Evolutionary conservation across 2,329 filamentous ascomycete genomes (phyloP).

Genomic region (Sclerotinia spermophila): DNA sequence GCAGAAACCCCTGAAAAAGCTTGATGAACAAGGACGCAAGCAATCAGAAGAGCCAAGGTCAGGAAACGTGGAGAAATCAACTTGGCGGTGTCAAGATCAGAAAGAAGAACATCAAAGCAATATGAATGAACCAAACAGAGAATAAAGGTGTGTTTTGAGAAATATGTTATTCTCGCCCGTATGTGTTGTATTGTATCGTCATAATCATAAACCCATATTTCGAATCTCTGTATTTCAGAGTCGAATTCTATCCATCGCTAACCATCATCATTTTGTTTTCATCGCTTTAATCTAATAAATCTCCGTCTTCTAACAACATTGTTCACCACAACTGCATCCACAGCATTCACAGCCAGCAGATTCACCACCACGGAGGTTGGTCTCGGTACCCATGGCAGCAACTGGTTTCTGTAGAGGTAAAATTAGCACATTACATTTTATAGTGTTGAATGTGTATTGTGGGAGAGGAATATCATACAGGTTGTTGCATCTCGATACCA

Average conservation of each 20-base stretch:
- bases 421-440: slow-evolving; percentile 5
- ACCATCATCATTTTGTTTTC: not conserved
- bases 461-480: slow-evolving; percentile 26
- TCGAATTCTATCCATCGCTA: slow-evolving; percentile 2
- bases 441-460: not conserved
- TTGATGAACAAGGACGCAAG: not conserved
- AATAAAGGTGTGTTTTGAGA: not conserved
- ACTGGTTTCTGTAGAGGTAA: slow-evolving; percentile 22
- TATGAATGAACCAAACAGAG: not conserved
- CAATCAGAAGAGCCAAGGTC: not conserved
- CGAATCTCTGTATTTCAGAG: not conserved
- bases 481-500: slow-evolving; percentile 30
- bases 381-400: slow-evolving; percentile 19
- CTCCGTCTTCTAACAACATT: slow-evolving; percentile 19
- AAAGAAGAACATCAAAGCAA: not conserved
- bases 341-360: slow-evolving; percentile 19
- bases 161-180: not conserved
- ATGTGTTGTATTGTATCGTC: not conserved
- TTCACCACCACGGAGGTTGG: slow-evolving; percentile 24
- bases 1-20: not conserved
- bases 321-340: slow-evolving; percentile 23
- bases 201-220: not conserved
- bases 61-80: slow-evolving; percentile 7
- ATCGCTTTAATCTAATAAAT: no score
- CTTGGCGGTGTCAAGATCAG: not conserved